phyloP scores from a whole-genome alignment of 768 basidiomycete species.

The Kwoniella mangroviensis region DNA sequence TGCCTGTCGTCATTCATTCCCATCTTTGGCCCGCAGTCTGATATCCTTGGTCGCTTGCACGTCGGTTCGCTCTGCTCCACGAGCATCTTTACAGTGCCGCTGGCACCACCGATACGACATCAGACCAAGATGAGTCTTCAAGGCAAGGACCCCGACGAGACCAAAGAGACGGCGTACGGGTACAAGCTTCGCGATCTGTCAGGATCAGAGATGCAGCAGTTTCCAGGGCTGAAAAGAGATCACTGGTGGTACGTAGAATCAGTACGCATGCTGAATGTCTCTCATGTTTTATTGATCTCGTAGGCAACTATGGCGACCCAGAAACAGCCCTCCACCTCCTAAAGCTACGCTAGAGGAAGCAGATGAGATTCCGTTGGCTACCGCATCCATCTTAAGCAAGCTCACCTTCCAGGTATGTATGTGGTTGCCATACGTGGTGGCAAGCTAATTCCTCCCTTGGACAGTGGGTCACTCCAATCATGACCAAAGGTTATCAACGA shows the following conservation, averaged over 20 bases:
- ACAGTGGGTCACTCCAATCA: conserved; percentile 58
- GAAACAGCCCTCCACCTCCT: conserved; percentile 66
- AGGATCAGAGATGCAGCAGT: conserved; percentile 25
- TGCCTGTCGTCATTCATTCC: too few relatives aligned
- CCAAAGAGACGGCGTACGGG: too few relatives aligned
- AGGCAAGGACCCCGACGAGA: too few relatives aligned
- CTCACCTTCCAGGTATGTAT: conserved; percentile 70
- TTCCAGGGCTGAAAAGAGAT: conserved; percentile 36
- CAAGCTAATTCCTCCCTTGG: too few relatives aligned
- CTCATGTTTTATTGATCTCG: not conserved
- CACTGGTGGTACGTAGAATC: conserved; percentile 36
- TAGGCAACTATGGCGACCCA: conserved; percentile 64
- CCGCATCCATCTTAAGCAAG: conserved; percentile 66
- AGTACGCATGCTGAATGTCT: not conserved
- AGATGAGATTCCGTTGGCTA: conserved; percentile 66
- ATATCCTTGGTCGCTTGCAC: too few relatives aligned
- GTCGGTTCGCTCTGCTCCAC: too few relatives aligned
- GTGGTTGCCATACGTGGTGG: too few relatives aligned
- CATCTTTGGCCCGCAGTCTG: too few relatives aligned
- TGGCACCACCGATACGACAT: too few relatives aligned
- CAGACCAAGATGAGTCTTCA: too few relatives aligned
- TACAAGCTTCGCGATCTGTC: conserved; percentile 25
- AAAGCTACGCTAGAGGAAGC: conserved; percentile 67
- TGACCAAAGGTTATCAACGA: conserved; percentile 69
- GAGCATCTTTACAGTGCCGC: too few relatives aligned